These are phyloP conservation scores for Pleurotus platypus DNA, from an alignment of 768 basidiomycete genomes.

Conservation along the genomic window DNA sequence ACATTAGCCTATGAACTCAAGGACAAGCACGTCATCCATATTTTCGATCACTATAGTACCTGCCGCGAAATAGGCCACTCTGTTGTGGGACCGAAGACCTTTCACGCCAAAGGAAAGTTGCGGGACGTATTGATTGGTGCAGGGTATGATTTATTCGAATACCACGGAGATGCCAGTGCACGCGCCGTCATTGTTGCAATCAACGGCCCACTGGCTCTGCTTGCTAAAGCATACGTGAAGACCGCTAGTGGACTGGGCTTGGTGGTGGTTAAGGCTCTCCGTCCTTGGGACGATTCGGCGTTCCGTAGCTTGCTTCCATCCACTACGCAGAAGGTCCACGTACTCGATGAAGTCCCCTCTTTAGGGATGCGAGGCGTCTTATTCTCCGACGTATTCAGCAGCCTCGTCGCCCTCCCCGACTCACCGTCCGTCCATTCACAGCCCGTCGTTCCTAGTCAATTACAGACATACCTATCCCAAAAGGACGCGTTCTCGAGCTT, in stretches of 20 bases:
- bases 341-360: conserved; percentile 76
- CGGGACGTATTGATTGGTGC: conserved; percentile 47
- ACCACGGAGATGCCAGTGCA: conserved; percentile 62
- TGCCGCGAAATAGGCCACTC: conserved; percentile 71
- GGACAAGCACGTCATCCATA: conserved; percentile 72
- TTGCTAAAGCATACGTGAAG: conserved; percentile 48
- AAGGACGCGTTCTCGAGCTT: conserved; percentile 43
- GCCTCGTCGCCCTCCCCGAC: conserved; percentile 38
- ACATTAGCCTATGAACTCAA: conserved; percentile 69
- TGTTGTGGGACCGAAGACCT: conserved; percentile 26
- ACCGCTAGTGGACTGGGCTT: conserved; percentile 53
- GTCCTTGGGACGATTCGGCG: conserved; percentile 76
- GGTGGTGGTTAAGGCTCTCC: conserved; percentile 72
- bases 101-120: conserved; percentile 22
- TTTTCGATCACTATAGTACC: conserved; percentile 85
- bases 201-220: conserved; percentile 75
- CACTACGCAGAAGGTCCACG: conserved; percentile 56
- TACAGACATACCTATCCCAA: conserved; percentile 45
- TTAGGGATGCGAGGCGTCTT: conserved; percentile 59
- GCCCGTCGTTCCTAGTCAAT: conserved; percentile 54
- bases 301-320: conserved; percentile 58
- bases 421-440: conserved; percentile 48
- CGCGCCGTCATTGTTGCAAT: conserved; percentile 64
- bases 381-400: conserved; percentile 68
- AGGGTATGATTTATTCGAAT: conserved; percentile 78